A percentile compares a stretch with the other conserved stretches of the same genome.
These are phyloP conservation scores for Hymenoscyphus infarciens DNA, from an alignment of 2,329 filamentous ascomycete species.

Conservation along the genomic window DNA sequence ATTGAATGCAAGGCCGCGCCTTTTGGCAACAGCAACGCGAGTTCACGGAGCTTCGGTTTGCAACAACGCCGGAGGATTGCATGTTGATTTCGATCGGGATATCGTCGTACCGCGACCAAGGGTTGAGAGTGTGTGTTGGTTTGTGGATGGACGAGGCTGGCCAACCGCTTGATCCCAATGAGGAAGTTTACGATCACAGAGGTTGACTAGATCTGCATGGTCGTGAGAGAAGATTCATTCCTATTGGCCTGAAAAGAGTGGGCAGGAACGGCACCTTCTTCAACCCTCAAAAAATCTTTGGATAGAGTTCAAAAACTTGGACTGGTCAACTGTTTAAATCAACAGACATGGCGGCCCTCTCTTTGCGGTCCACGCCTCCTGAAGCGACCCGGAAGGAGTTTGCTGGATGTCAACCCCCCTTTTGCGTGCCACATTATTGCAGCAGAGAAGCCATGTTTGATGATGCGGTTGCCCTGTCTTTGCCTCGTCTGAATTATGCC, in stretches of 20 bases:
- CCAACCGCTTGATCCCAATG: neutral
- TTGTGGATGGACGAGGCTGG: neutral
- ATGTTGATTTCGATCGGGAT: too few relatives aligned
- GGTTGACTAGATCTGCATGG: neutral
- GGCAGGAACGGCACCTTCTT: neutral
- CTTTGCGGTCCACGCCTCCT: neutral
- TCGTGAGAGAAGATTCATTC: neutral
- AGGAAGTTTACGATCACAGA: neutral
- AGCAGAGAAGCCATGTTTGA: neutral
- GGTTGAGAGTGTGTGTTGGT: neutral
- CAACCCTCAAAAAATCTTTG: neutral
- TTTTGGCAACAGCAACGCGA: neutral
- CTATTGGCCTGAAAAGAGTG: neutral
- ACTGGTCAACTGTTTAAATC: neutral
- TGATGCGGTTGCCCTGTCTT: neutral
- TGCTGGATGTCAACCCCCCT: neutral
- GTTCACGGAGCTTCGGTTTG: neutral
- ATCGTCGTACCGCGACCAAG: neutral
- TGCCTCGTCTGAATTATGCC: neutral
- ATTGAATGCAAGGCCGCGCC: conserved; percentile 2
- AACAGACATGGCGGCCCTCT: neutral
- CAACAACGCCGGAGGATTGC: neutral
- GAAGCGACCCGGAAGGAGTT: too few relatives aligned
- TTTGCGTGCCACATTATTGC: neutral
- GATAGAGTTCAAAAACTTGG: neutral